phyloP scores from a whole-genome alignment of 768 basidiomycete genomes.

The Dentipellis sp. region DNA sequence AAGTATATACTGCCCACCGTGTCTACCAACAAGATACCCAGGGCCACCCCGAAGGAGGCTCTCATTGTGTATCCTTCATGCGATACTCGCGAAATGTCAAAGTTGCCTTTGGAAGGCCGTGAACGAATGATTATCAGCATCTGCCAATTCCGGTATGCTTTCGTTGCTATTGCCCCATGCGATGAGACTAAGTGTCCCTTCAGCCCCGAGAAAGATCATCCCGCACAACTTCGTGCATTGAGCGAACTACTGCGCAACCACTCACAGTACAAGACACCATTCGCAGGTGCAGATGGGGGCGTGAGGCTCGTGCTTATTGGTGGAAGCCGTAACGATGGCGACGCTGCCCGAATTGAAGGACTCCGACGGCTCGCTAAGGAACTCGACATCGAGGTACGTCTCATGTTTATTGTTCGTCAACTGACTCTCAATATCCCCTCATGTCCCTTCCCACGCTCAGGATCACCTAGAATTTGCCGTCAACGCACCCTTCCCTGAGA shows the following conservation, averaged over 20 bases:
- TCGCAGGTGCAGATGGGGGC: neutral
- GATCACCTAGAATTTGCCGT: constrained; percentile 66
- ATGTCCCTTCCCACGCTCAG: constrained; percentile 26
- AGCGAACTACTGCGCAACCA: constrained; percentile 43
- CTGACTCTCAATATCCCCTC: neutral
- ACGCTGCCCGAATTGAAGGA: constrained; percentile 56
- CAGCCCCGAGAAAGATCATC: constrained; percentile 93
- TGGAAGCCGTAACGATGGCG: constrained; percentile 71
- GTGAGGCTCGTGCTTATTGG: constrained; percentile 74
- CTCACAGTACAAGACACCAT: constrained; percentile 40
- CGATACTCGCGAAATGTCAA: constrained; percentile 65
- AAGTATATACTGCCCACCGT: neutral
- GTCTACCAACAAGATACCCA: neutral
- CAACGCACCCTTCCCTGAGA: constrained; percentile 68
- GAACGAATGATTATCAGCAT: constrained; percentile 71
- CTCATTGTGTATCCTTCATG: constrained; percentile 86
- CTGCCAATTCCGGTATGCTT: constrained; percentile 78
- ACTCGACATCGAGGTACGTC: constrained; percentile 54
- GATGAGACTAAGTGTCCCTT: neutral
- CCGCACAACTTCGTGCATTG: constrained; percentile 68
- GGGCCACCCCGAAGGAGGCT: constrained; percentile 17
- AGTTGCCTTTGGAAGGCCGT: constrained; percentile 43
- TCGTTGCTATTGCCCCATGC: neutral
- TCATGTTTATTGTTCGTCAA: neutral
- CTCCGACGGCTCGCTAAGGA: constrained; percentile 51